phyloP scores from a whole-genome alignment of 2,329 filamentous ascomycete genomes.

The Epichloe sylvatica region DNA sequence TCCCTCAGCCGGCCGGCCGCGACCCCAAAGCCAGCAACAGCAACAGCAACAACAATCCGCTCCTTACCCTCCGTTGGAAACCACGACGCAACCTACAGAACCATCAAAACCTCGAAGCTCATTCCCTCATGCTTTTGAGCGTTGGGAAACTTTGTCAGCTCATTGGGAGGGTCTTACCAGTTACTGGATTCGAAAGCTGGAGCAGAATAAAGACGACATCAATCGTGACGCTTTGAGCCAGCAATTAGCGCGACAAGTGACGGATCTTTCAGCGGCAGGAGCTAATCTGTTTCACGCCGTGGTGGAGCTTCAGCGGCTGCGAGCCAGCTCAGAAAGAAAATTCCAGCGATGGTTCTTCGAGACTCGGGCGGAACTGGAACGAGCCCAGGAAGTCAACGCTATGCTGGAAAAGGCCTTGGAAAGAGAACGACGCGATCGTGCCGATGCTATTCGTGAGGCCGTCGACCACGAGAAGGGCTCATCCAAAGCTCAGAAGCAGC shows the following conservation, averaged over 20 bases:
- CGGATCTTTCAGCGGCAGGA: slow-evolving; percentile 89
- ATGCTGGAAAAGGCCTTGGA: slow-evolving; percentile 65
- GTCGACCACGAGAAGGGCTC: slow-evolving; percentile 56
- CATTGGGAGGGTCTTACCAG: slow-evolving; percentile 97
- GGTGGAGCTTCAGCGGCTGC: slow-evolving; percentile 83
- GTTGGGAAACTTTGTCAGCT: slow-evolving; percentile 92
- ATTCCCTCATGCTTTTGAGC: slow-evolving; percentile 93
- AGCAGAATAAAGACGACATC: slow-evolving; percentile 79
- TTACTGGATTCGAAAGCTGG: slow-evolving; percentile 88
- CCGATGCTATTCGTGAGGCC: slow-evolving; percentile 51
- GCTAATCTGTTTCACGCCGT: slow-evolving; percentile 97
- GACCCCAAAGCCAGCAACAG: slow-evolving; percentile 8
- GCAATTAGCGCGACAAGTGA: slow-evolving; percentile 86
- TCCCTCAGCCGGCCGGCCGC: slow-evolving; percentile 5
- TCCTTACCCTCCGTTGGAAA: slow-evolving; percentile 5
- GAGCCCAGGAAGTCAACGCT: slow-evolving; percentile 66
- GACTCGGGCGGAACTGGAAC: slow-evolving; percentile 76
- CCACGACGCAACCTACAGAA: slow-evolving; percentile 9
- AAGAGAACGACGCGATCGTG: slow-evolving; percentile 55
- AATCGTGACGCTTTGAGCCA: slow-evolving; percentile 69
- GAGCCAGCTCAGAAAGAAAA: slow-evolving; percentile 90
- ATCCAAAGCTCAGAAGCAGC: slow-evolving; percentile 62
- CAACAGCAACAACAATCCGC: neutral
- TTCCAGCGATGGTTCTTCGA: slow-evolving; percentile 99
- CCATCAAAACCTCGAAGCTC: slow-evolving; percentile 43